These are phyloP conservation scores for Penicillium arizonense DNA, from an alignment of 495 filamentous ascomycete genomes.

Conservation along the genomic window DNA sequence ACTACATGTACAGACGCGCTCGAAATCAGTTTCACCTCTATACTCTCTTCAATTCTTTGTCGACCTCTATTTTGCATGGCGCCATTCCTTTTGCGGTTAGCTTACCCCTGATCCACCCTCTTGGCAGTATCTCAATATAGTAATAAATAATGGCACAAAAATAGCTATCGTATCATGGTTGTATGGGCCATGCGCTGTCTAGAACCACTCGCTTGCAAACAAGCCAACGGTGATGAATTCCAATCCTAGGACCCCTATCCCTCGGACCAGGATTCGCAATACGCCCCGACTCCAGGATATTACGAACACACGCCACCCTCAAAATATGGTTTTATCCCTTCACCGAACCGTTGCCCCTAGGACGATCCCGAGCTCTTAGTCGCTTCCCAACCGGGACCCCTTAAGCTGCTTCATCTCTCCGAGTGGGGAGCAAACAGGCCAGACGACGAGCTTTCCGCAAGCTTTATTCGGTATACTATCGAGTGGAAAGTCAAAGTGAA, in stretches of 20 bases:
- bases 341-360: background rate
- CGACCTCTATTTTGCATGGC: conserved; percentile 12
- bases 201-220: conserved; percentile 7
- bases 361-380: background rate
- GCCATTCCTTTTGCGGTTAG: conserved; percentile 12
- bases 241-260: background rate
- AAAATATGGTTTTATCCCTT: conserved; percentile 1
- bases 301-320: background rate
- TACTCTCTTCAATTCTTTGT: conserved; percentile 11
- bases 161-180: conserved; percentile 7
- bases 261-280: conserved; percentile 8
- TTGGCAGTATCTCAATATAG: conserved; percentile 6
- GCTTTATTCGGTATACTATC: conserved; percentile 6
- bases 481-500: conserved; percentile 9
- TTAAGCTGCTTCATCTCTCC: too few species aligned
- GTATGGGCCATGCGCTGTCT: conserved; percentile 3
- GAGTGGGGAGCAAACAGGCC: background rate
- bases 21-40: conserved; percentile 20
- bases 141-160: conserved; percentile 12
- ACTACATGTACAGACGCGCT: conserved; percentile 8
- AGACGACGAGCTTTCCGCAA: background rate
- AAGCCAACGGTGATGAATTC: background rate
- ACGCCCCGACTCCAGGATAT: conserved; percentile 3
- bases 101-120: conserved; percentile 10
- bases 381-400: too few species aligned